Base-by-base conservation (phyloP, 768 basidiomycete genomes). In the Naematelia encephala region DNA sequence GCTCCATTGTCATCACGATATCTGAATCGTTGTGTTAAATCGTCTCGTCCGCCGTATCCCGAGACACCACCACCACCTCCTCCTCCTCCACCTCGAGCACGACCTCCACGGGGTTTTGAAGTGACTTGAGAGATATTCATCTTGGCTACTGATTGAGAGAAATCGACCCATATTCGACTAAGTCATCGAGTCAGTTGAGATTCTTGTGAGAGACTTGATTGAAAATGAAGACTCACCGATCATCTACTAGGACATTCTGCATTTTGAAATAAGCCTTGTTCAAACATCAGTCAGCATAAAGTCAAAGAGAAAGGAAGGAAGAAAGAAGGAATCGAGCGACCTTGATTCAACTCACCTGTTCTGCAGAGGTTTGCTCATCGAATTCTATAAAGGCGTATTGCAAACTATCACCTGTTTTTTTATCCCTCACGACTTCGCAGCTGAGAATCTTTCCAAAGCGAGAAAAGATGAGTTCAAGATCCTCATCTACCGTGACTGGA, bases 361-460 rank as follows among this genome's bases (percentile, higher is more conserved):
- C 94, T 5, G 94, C 92, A 34, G 92, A 88, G 62, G 91, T 91
- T 44, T 86, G 80, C 75, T 89, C 90, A 72, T 93, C 91, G 79
- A 97, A 99, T 78, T 99, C 96, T 66, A 99, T 91, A 71, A 99
- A 98, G 8, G 96, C 96, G 74, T 98, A 99, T 74, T 98, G 96
- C 61, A 99, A 78, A 26, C 89, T 92, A 77, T 99, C 96, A 0
- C 96, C 93, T 8, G 92, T 93, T 77, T 85, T 87, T 75, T 94
- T 93, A 77, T 98, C 96, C 34, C 92, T 81, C 62, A 98, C 94
- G 53, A 99, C 90, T 76, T 98, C 94, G 79, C 94, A 98, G 70
- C 90, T 93, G 85, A 97, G 87, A 72, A 99, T 96, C 27, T 83
- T 82, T 5, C 96, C 96, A 69, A 97, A 98, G 26, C 96, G 82